phyloP scores from a whole-genome alignment of 495 filamentous ascomycete species.

The Penicillium alfredii region DNA sequence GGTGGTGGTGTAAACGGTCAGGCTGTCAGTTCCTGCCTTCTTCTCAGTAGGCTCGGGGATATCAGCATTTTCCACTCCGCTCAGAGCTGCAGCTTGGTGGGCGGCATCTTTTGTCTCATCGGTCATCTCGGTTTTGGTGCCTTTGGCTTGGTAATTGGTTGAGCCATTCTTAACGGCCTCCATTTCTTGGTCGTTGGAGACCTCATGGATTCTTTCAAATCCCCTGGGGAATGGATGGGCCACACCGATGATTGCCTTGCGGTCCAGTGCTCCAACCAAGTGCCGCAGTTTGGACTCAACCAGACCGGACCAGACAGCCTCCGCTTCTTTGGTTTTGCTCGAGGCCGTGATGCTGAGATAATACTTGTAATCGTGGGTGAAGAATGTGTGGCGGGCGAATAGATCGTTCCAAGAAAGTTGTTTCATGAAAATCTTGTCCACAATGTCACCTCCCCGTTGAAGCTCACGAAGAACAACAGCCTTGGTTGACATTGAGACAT shows the following conservation, averaged over 20 bases:
- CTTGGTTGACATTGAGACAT: constrained; percentile 81
- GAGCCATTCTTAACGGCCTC: constrained; percentile 66
- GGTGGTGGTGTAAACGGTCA: constrained; percentile 73
- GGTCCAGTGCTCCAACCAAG: constrained; percentile 73
- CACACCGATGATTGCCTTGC: constrained; percentile 64
- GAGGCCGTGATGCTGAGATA: constrained; percentile 87
- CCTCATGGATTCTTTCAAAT: constrained; percentile 72
- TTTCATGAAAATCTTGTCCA: constrained; percentile 72
- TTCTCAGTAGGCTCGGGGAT: constrained; percentile 34
- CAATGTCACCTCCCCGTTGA: constrained; percentile 66
- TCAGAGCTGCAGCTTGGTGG: constrained; percentile 44
- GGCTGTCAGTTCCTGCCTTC: constrained; percentile 29
- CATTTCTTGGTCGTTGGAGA: constrained; percentile 64
- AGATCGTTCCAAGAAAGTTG: constrained; percentile 78
- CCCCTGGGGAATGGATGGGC: constrained; percentile 92
- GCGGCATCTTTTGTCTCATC: constrained; percentile 52
- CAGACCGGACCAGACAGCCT: constrained; percentile 80
- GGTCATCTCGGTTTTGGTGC: constrained; percentile 53
- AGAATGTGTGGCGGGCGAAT: constrained; percentile 84
- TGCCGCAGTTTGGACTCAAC: constrained; percentile 89
- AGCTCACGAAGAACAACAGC: constrained; percentile 76
- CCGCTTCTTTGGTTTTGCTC: constrained; percentile 76
- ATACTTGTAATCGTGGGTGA: constrained; percentile 87
- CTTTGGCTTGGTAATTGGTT: constrained; percentile 58
- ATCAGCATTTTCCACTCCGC: constrained; percentile 41